These are phyloP conservation scores for Monosporozyma yasuniensis DNA, from an alignment of 805 yeast genomes.

Conservation along the genomic window DNA sequence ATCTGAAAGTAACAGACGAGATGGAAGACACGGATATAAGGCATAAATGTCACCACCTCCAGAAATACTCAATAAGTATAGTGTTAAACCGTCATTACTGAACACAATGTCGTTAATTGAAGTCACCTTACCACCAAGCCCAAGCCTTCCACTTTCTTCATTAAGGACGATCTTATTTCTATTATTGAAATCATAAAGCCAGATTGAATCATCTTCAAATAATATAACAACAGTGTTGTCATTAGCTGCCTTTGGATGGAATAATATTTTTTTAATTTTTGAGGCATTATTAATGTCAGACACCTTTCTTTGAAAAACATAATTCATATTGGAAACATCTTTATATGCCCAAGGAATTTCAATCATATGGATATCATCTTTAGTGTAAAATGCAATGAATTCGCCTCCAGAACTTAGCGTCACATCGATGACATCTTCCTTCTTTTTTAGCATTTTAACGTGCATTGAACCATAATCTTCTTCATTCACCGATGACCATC, in stretches of 20 bases:
- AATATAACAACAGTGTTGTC: slow-evolving; percentile 20
- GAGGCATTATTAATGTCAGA: slow-evolving; percentile 1
- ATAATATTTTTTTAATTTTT: slow-evolving; percentile 35
- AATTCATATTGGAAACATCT: slow-evolving; percentile 1
- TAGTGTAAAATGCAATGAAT: slow-evolving; percentile 16
- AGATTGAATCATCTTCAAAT: slow-evolving; percentile 19
- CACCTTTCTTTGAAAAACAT: slow-evolving; percentile 1
- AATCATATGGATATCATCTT: slow-evolving; percentile 13
- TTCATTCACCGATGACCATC: slow-evolving; percentile 5
- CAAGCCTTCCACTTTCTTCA: slow-evolving; percentile 10
- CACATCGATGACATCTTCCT: slow-evolving; percentile 6
- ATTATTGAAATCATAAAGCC: slow-evolving; percentile 13
- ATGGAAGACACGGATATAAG: slow-evolving; percentile 58
- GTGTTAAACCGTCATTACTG: slow-evolving; percentile 39
- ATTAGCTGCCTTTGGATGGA: slow-evolving; percentile 32
- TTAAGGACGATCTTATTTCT: slow-evolving; percentile 5
- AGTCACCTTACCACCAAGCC: slow-evolving; percentile 16
- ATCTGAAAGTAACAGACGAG: slow-evolving; percentile 5
- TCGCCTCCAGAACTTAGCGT: slow-evolving; percentile 14
- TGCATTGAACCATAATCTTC: slow-evolving; percentile 10
- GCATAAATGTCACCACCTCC: slow-evolving; percentile 51
- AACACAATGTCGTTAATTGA: slow-evolving; percentile 19
- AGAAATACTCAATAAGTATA: slow-evolving; percentile 39
- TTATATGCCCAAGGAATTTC: slow-evolving; percentile 24
- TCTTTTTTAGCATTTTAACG: slow-evolving; percentile 2